A percentile compares a stretch with the other conserved stretches of the same genome.
phyloP scores from a whole-genome alignment of 1,139 yeast species.

The Williopsis jadinii region DNA sequence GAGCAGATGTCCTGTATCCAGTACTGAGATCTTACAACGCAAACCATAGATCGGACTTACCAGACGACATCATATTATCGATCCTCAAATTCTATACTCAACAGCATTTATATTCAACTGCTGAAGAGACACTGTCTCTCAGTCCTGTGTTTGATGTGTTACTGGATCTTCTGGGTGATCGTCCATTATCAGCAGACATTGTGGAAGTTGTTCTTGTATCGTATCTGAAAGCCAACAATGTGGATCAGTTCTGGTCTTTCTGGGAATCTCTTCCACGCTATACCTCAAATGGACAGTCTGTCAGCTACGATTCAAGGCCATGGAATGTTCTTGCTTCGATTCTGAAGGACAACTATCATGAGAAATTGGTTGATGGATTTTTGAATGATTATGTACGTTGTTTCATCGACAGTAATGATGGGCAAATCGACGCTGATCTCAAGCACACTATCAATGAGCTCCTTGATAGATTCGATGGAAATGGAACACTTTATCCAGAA shows the following conservation, averaged over 20 bases:
- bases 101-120: constrained; percentile 11
- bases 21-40: constrained; percentile 9
- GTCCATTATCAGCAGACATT: constrained; percentile 3
- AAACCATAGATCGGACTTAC: constrained; percentile 5
- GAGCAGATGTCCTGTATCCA: constrained; percentile 5
- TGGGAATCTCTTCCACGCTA: constrained; percentile 11
- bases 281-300: no score
- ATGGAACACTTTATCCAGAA: constrained; percentile 8
- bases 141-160: constrained; percentile 8
- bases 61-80: constrained; percentile 8
- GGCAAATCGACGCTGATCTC: not conserved
- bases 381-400: constrained; percentile 9
- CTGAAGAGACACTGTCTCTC: constrained; percentile 7
- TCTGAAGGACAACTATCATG: constrained; percentile 10
- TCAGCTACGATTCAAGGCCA: constrained; percentile 19
- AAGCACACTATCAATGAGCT: constrained; percentile 4
- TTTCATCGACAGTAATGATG: no score
- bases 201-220: constrained; percentile 16
- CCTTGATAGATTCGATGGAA: constrained; percentile 11
- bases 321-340: constrained; percentile 22
- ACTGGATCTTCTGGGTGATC: constrained; percentile 5
- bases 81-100: constrained; percentile 17
- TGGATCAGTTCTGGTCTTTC: constrained; percentile 11
- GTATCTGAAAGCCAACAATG: constrained; percentile 13
- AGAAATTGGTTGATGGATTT: constrained; percentile 12